phyloP scores from a whole-genome alignment of 2,329 filamentous ascomycete species.

The Fusarium equiseti region DNA sequence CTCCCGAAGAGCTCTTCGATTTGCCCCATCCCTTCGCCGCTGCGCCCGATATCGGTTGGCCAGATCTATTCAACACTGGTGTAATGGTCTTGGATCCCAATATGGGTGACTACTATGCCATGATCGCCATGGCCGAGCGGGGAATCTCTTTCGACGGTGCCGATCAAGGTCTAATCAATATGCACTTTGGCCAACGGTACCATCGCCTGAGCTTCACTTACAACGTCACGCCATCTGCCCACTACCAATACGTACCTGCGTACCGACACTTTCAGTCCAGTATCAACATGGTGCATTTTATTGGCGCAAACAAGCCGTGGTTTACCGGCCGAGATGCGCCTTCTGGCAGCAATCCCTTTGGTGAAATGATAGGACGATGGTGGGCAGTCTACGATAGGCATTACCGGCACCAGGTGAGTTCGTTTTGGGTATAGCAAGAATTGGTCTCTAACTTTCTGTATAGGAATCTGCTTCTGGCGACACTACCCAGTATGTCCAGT shows the following conservation, averaged over 20 bases:
- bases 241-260: slow-evolving; percentile 97
- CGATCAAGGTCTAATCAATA: slow-evolving; percentile 94
- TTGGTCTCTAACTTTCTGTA: slow-evolving; percentile 13
- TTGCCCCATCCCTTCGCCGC: slow-evolving; percentile 71
- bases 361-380: slow-evolving; percentile 88
- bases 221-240: slow-evolving; percentile 95
- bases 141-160: slow-evolving; percentile 97
- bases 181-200: slow-evolving; percentile 87
- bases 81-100: slow-evolving; percentile 92
- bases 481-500: slow-evolving; percentile 59
- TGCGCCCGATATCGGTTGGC: slow-evolving; percentile 96
- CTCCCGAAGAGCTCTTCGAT: slow-evolving; percentile 92
- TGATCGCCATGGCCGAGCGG: slow-evolving; percentile 84
- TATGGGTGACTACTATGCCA: slow-evolving; percentile 86
- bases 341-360: slow-evolving; percentile 73
- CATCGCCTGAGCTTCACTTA: slow-evolving; percentile 94
- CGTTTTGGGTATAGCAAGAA: not conserved
- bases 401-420: slow-evolving; percentile 69
- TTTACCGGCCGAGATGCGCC: slow-evolving; percentile 69
- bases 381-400: slow-evolving; percentile 95
- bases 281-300: slow-evolving; percentile 94
- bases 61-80: slow-evolving; percentile 97
- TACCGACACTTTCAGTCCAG: slow-evolving; percentile 92
- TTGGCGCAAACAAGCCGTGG: slow-evolving; percentile 94
- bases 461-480: slow-evolving; percentile 38